phyloP scores from a whole-genome alignment of 345 rosid genomes.

The Mercurialis annua region DNA sequence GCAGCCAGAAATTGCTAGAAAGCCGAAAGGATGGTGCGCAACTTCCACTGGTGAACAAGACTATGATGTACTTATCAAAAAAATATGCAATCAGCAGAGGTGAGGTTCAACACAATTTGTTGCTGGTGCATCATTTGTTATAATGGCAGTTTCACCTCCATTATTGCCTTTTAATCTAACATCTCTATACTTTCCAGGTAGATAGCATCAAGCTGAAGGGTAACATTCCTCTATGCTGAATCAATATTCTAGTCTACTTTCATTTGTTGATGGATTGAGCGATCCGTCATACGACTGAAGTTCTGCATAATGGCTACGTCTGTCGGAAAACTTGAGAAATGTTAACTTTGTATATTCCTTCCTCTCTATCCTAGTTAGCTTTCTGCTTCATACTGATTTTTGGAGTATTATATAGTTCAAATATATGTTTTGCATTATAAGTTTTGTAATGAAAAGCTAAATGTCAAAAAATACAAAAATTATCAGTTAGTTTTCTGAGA shows the following conservation, averaged over 20 bases:
- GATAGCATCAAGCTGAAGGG: conserved; percentile 18
- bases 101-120: conserved; percentile 27
- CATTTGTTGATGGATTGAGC: not conserved
- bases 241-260: not conserved
- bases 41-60: conserved; percentile 79
- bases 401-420: not conserved
- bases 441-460: not conserved
- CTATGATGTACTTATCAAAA: conserved; percentile 54
- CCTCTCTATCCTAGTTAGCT: not conserved
- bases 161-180: conserved; percentile 32
- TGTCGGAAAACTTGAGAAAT: not conserved
- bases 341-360: not conserved
- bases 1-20: conserved; percentile 70
- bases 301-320: not conserved
- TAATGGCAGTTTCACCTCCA: conserved; percentile 24
- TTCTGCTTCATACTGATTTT: not conserved
- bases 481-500: too few species aligned
- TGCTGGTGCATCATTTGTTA: conserved; percentile 21
- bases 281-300: not conserved
- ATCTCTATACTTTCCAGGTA: conserved; percentile 34
- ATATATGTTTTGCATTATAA: not conserved
- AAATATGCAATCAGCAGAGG: conserved; percentile 27
- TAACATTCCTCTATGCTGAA: not conserved
- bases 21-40: conserved; percentile 66
- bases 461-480: too few species aligned